Evolutionary conservation across 139 green algal species (phyloP).

Genomic region (Chlamydomonas incerta): DNA sequence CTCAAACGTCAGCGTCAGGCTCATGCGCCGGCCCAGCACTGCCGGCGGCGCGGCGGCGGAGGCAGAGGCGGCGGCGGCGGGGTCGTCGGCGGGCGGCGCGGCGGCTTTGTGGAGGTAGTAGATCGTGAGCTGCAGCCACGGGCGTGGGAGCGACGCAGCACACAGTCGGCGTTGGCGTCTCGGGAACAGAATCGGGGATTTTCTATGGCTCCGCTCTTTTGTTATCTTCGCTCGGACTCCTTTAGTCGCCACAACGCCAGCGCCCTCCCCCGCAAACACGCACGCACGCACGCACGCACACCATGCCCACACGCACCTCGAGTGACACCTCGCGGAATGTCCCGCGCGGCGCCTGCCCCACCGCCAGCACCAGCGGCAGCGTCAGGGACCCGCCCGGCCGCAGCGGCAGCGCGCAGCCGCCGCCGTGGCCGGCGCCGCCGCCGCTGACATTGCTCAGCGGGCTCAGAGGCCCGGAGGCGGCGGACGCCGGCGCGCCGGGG

Average conservation of each 20-base stretch:
- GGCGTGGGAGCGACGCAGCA: not conserved
- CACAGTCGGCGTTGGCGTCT: not conserved
- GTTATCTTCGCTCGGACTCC: not conserved
- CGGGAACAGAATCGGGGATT: no score
- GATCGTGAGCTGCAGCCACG: not conserved
- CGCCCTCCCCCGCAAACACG: no score
- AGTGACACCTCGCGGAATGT: conserved; percentile 30
- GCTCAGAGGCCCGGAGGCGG: not conserved
- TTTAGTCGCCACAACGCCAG: no score
- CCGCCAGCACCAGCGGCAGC: conserved; percentile 29
- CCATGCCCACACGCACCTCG: conserved; percentile 20
- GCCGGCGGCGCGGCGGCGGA: not conserved
- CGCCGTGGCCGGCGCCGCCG: not conserved
- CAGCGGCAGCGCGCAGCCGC: conserved; percentile 44
- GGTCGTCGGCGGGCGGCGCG: not conserved
- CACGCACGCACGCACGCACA: no score
- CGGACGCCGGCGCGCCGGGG: no score
- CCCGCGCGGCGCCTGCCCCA: conserved; percentile 33
- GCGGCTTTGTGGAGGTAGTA: not conserved
- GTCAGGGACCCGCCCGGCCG: conserved; percentile 3
- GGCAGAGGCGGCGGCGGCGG: not conserved
- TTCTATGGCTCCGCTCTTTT: not conserved
- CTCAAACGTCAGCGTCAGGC: conserved; percentile 32
- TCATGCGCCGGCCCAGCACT: conserved; percentile 33
- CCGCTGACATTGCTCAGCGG: no score